phyloP scores from a whole-genome alignment of 2,329 filamentous ascomycete genomes.

The Pseudocercospora vitis region DNA sequence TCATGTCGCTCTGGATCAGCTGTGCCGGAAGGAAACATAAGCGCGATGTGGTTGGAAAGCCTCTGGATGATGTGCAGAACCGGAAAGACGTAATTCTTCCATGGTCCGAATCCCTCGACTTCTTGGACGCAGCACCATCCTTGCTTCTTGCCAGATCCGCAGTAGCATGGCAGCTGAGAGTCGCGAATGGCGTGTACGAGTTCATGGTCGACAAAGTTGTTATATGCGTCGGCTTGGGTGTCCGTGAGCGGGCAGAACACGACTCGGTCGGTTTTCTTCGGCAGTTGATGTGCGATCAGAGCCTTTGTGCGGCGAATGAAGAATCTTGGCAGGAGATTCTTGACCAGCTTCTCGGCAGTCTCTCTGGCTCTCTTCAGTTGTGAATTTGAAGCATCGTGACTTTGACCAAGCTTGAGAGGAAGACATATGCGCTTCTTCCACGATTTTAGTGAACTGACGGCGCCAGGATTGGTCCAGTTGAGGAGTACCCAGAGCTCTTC shows the following conservation, averaged over 20 bases:
- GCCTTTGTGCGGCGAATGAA: slow-evolving; percentile 93
- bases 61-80: slow-evolving; percentile 80
- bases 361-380: slow-evolving; percentile 79
- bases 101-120: slow-evolving; percentile 63
- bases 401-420: slow-evolving; percentile 83
- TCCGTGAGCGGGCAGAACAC: slow-evolving; percentile 91
- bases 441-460: slow-evolving; percentile 63
- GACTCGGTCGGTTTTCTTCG: slow-evolving; percentile 90
- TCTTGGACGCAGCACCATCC: slow-evolving; percentile 77
- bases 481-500: slow-evolving; percentile 94
- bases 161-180: slow-evolving; percentile 68
- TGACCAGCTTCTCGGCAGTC: slow-evolving; percentile 79
- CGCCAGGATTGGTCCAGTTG: slow-evolving; percentile 92
- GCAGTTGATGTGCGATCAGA: slow-evolving; percentile 85
- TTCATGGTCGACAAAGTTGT: slow-evolving; percentile 73
- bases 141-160: slow-evolving; percentile 65
- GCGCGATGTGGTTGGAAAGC: slow-evolving; percentile 86
- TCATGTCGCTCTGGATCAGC: slow-evolving; percentile 71
- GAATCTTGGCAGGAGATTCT: slow-evolving; percentile 84
- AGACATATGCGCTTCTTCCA: slow-evolving; percentile 79
- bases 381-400: slow-evolving; percentile 81
- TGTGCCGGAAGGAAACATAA: slow-evolving; percentile 69
- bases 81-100: slow-evolving; percentile 81
- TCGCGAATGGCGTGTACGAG: slow-evolving; percentile 67
- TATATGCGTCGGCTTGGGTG: slow-evolving; percentile 77